These are phyloP conservation scores for Lunularia cruciata DNA, from an alignment of 225 moss, liverwort and hornwort species.

Conservation along the genomic window DNA sequence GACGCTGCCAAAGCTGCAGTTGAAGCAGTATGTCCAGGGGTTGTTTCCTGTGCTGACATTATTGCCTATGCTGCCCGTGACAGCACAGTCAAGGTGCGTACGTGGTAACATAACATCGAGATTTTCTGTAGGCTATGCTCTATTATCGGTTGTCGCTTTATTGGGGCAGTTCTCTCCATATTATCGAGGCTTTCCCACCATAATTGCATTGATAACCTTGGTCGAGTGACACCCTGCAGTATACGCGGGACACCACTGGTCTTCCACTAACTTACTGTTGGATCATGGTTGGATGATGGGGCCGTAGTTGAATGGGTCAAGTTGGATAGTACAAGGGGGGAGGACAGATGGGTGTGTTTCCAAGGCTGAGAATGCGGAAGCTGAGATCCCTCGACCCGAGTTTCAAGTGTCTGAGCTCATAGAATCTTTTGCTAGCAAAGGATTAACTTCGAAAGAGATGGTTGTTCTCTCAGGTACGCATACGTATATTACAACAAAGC, in stretches of 20 bases:
- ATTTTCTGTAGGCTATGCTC: background rate
- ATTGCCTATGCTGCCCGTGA: slow-evolving; percentile 35
- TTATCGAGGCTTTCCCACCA: too few species aligned
- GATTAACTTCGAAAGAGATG: background rate
- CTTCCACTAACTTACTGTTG: too few species aligned
- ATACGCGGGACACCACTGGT: too few species aligned
- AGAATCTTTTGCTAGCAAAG: background rate
- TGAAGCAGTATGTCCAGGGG: slow-evolving; percentile 17
- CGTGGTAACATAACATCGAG: background rate
- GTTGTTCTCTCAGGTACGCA: slow-evolving; percentile 8
- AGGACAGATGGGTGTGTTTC: background rate
- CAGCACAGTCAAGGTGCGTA: slow-evolving; percentile 24
- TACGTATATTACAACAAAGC: too few species aligned
- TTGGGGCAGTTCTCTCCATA: background rate
- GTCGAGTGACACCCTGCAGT: too few species aligned
- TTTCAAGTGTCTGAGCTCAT: background rate
- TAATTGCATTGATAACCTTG: too few species aligned
- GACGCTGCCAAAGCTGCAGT: slow-evolving; percentile 3
- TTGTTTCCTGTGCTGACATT: slow-evolving; percentile 46
- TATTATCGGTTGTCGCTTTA: background rate
- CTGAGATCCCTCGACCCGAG: background rate
- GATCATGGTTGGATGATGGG: too few species aligned
- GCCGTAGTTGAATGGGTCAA: background rate
- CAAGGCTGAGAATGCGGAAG: background rate
- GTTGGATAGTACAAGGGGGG: slow-evolving; percentile 3